Percentiles rank a stretch among this genome's conserved stretches.
phyloP scores from a whole-genome alignment of 352 stramenopile species.

The Globisporangium splendens region DNA sequence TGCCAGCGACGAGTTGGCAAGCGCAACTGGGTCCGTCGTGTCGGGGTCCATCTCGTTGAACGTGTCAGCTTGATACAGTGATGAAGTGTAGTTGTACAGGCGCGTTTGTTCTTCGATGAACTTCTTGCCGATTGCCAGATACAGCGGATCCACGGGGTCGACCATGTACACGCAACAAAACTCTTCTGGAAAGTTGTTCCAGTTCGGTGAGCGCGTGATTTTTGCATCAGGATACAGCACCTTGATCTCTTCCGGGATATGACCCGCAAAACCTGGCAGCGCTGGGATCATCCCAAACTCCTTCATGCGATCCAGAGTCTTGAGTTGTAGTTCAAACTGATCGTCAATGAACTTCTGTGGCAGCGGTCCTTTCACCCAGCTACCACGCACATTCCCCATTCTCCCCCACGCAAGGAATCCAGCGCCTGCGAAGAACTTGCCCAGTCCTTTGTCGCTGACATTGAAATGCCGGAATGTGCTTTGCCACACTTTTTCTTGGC shows the following conservation, averaged over 20 bases:
- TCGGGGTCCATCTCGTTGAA: conserved; percentile 84
- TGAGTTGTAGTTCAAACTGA: conserved; percentile 70
- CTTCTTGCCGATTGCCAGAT: conserved; percentile 67
- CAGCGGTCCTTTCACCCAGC: conserved; percentile 79
- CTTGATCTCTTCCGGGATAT: conserved; percentile 85
- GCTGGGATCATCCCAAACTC: conserved; percentile 88
- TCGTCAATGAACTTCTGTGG: conserved; percentile 82
- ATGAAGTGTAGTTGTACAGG: conserved; percentile 74
- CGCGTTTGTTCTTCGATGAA: conserved; percentile 71
- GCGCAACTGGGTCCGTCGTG: conserved; percentile 41
- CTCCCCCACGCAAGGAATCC: conserved; percentile 89
- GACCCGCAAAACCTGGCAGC: conserved; percentile 86
- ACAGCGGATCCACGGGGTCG: conserved; percentile 77
- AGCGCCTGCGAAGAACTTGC: conserved; percentile 88
- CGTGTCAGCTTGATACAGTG: conserved; percentile 76
- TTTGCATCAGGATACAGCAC: conserved; percentile 65
- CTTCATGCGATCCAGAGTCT: conserved; percentile 83
- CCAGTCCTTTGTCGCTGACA: conserved; percentile 62
- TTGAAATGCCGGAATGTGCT: conserved; percentile 86
- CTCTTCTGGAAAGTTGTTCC: conserved; percentile 72
- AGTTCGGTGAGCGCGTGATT: conserved; percentile 78
- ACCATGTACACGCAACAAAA: conserved; percentile 86
- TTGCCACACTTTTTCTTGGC: conserved; percentile 88
- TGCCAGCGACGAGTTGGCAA: conserved; percentile 52
- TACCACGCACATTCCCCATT: conserved; percentile 88